Evolutionary conservation across 805 yeast genomes (phyloP), one percentile per base, ranked within the genome.

Genomic region (Torulaspora delbrueckii): DNA sequence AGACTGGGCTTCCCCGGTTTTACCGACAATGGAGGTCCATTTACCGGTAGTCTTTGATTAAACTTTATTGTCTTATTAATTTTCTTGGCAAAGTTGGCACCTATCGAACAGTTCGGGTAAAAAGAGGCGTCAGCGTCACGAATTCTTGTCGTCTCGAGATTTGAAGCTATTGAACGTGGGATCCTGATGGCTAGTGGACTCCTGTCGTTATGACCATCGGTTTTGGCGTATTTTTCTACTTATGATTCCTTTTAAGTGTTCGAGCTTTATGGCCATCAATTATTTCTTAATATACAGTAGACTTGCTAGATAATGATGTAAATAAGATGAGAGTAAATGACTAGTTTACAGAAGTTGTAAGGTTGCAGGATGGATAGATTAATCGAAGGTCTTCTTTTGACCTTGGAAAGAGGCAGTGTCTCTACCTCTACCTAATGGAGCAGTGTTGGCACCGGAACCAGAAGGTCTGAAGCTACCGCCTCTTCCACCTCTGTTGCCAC

Each of bases 301-400:
- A 19, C 31, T 27, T 44, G 43, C 35, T 40, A 45, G 27, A 31
- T 45, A 45, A 33, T 40, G 43, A 27, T 42, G 36, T 35, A 36
- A 28, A 28, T 45, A 34, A 36, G 34, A 24, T 30, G 41, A 18
- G 40, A 19, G 40, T 24, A 30, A 33, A 32, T 22, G 36, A 23
- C 37, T 43, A 43, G 37, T 43, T 43, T 48, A 48, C 51, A 48
- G 43, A 35, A n/a, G 36, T 19, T 33, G 37, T 26, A 26, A 7
- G 22, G 22, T 19, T 6, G 37, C 41, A 27, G 18, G 35, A 30
- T 35, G 32, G 23, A 32, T 18, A 19, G 46, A 52, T 66, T 79
- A 84, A 71, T 85, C 90, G 61, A 85, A 85, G 52, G 91, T 84
- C 70, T 80, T 85, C 75, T 85, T 85, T 67, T 77, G 77, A 65